These are phyloP conservation scores for Parmelia sp. DNA, from an alignment of 495 filamentous ascomycete species.

Conservation along the genomic window DNA sequence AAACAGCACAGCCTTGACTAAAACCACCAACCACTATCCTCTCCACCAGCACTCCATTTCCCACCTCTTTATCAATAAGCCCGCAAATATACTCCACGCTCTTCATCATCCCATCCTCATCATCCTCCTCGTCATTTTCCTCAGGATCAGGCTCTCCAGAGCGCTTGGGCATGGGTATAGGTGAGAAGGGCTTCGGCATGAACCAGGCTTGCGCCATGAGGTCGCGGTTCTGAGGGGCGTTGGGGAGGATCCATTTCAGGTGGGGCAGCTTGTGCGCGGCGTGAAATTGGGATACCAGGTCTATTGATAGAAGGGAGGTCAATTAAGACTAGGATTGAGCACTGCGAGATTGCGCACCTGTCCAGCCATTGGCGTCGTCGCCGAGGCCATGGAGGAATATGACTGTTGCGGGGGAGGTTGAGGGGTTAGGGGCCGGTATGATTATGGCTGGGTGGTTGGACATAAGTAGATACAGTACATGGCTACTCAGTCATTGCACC, in stretches of 20 bases:
- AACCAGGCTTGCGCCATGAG: constrained; percentile 38
- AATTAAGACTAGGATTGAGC: not conserved
- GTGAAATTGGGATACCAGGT: constrained; percentile 37
- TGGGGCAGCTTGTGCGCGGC: constrained; percentile 35
- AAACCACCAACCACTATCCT: constrained; percentile 41
- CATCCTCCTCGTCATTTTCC: constrained; percentile 30
- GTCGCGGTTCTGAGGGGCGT: no score
- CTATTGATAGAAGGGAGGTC: constrained; percentile 13
- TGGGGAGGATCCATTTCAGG: constrained; percentile 37
- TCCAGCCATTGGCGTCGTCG: constrained; percentile 37
- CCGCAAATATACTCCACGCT: constrained; percentile 35
- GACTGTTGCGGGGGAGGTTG: constrained; percentile 31
- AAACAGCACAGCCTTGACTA: constrained; percentile 38
- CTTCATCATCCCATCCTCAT: constrained; percentile 33
- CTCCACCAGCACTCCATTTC: constrained; percentile 31
- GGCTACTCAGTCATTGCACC: no score
- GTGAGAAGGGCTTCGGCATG: constrained; percentile 32
- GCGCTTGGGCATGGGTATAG: constrained; percentile 25
- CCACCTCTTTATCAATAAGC: constrained; percentile 34
- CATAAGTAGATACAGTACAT: no score
- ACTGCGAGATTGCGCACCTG: constrained; percentile 28
- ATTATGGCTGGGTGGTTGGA: constrained; percentile 29
- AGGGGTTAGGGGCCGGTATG: constrained; percentile 26
- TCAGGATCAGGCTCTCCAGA: constrained; percentile 22
- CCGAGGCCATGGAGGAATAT: constrained; percentile 43